These are phyloP conservation scores for Lasiosphaeria ovina DNA, from an alignment of 495 filamentous ascomycete species.

Conservation along the genomic window DNA sequence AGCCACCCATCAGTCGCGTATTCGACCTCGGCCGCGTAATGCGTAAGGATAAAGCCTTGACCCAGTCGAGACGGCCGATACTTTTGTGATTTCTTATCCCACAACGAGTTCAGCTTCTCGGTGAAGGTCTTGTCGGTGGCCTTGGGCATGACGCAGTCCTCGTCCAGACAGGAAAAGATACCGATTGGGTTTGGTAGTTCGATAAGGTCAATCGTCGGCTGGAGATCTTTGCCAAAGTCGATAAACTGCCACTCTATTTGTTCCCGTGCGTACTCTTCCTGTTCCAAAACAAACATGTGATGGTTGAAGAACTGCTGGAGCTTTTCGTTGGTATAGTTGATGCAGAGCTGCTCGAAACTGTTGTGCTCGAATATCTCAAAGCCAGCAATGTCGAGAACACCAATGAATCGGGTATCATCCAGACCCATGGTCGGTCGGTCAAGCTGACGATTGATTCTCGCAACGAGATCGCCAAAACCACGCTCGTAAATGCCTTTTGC, in stretches of 20 bases:
- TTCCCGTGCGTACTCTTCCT: constrained; percentile 96
- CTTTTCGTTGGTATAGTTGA: constrained; percentile 99
- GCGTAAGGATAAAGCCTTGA: constrained; percentile 96
- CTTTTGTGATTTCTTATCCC: constrained; percentile 94
- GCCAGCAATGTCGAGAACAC: constrained; percentile 97
- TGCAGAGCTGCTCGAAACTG: constrained; percentile 98
- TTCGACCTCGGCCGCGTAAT: constrained; percentile 97
- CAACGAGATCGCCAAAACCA: constrained; percentile 88
- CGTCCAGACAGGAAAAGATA: constrained; percentile 97
- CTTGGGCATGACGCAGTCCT: constrained; percentile 99
- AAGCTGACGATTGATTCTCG: constrained; percentile 86
- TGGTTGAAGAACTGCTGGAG: constrained; percentile 99
- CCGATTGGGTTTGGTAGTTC: constrained; percentile 95
- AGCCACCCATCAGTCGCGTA: constrained; percentile 95
- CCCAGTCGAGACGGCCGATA: constrained; percentile 83
- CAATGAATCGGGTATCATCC: constrained; percentile 93
- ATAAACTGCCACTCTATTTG: constrained; percentile 99
- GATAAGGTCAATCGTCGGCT: constrained; percentile 97
- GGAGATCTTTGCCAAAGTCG: constrained; percentile 95
- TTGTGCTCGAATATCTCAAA: constrained; percentile 99
- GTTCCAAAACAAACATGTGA: constrained; percentile 99
- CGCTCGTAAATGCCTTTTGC: constrained; percentile 98
- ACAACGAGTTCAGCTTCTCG: constrained; percentile 92
- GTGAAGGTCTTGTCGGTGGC: constrained; percentile 96
- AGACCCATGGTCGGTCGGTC: constrained; percentile 73